Evolutionary conservation across 768 basidiomycete species (phyloP).

Genomic region (Astraeus odoratus): DNA sequence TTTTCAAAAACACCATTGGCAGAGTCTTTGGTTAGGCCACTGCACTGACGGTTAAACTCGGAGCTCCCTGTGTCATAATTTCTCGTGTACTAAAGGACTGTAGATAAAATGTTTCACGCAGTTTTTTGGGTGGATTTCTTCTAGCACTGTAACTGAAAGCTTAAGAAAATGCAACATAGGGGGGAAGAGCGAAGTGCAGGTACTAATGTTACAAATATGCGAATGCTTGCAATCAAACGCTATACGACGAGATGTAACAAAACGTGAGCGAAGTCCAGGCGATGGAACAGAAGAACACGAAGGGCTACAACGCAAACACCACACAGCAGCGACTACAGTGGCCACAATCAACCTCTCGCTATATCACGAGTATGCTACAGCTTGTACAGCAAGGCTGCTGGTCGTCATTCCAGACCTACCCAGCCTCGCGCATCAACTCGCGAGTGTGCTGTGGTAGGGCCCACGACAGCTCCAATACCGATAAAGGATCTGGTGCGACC

Average conservation of each 20-base stretch:
- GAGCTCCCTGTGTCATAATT: no score
- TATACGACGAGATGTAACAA: conserved; percentile 12
- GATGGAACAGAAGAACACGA: conserved; percentile 14
- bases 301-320: conserved; percentile 13
- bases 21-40: conserved; percentile 55
- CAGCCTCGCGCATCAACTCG: conserved; percentile 82
- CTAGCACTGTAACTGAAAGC: conserved; percentile 6
- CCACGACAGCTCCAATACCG: conserved; percentile 56
- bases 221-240: conserved; percentile 19
- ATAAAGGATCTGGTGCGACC: conserved; percentile 72
- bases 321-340: conserved; percentile 12
- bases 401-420: conserved; percentile 44
- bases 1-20: conserved; percentile 77
- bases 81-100: no score
- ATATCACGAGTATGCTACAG: conserved; percentile 7
- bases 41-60: no score
- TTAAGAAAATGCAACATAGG: conserved; percentile 6
- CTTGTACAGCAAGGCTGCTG: conserved; percentile 6
- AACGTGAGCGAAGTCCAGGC: conserved; percentile 13
- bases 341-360: conserved; percentile 7
- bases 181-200: conserved; percentile 7
- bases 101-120: no score
- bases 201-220: conserved; percentile 26
- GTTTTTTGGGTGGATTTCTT: no score
- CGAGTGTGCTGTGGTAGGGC: conserved; percentile 76